Conservation (phyloP, 768 basidiomycete genomes). For the Macrocybe gigantea region DNA sequence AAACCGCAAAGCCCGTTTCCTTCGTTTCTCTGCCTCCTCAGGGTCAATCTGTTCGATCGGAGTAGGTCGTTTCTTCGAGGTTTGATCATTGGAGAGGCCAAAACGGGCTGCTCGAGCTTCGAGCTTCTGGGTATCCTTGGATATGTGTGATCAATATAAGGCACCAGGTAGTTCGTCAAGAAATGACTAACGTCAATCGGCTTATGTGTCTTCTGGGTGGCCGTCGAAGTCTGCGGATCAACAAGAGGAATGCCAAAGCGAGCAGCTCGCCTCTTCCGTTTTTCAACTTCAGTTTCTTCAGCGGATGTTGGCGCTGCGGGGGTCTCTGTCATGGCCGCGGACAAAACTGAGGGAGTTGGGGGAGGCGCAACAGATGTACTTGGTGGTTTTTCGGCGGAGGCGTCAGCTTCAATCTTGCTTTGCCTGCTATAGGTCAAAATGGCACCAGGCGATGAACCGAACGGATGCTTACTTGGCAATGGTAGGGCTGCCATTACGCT, state of each 20-base stretch:
- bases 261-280: constrained; percentile 54
- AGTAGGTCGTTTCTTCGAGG: constrained; percentile 27
- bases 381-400: background rate
- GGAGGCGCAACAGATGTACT: constrained; percentile 8
- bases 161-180: background rate
- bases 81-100: constrained; percentile 21
- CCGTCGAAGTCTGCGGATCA: constrained; percentile 23
- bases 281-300: constrained; percentile 48
- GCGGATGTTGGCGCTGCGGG: background rate
- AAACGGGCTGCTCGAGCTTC: constrained; percentile 53
- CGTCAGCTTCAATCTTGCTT: constrained; percentile 31
- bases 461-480: constrained; percentile 22
- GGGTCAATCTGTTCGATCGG: constrained; percentile 40
- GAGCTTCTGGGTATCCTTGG: constrained; percentile 44
- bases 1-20: constrained; percentile 64
- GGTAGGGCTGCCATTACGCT: constrained; percentile 14
- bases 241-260: constrained; percentile 70
- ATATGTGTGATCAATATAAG: background rate
- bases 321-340: background rate
- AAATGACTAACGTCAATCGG: constrained; percentile 3
- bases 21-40: constrained; percentile 53
- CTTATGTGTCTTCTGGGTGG: constrained; percentile 7
- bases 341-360: constrained; percentile 8
- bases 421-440: constrained; percentile 12
- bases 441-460: background rate